Percentiles rank a stretch among this genome's conserved stretches.
These are phyloP conservation scores for Aspergillus fischeri DNA, from an alignment of 2,329 filamentous ascomycete species.

Conservation along the genomic window DNA sequence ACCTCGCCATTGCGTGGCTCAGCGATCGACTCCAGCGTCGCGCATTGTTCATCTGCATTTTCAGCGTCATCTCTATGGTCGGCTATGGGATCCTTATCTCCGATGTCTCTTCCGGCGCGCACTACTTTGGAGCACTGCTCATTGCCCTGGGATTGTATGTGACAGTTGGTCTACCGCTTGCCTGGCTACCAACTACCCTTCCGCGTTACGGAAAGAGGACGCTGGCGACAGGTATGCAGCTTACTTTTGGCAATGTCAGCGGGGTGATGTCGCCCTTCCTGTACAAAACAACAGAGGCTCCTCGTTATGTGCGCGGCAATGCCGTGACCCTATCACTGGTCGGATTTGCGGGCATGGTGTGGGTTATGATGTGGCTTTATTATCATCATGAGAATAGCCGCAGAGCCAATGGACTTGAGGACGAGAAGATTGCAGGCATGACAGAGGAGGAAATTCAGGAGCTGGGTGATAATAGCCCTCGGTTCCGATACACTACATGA, in stretches of 20 bases:
- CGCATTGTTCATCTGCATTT: conserved; percentile 60
- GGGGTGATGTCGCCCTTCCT: conserved; percentile 70
- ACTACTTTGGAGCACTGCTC: conserved; percentile 75
- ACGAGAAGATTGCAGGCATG: conserved; percentile 36
- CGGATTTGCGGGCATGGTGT: conserved; percentile 51
- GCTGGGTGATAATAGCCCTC: conserved; percentile 41
- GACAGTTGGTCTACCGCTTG: conserved; percentile 51
- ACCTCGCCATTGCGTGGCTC: conserved; percentile 61
- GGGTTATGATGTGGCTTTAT: conserved; percentile 53
- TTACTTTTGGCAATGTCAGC: conserved; percentile 65
- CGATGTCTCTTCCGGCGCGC: conserved; percentile 56
- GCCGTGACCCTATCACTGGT: conserved; percentile 59
- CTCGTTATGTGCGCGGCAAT: conserved; percentile 60
- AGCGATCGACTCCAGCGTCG: conserved; percentile 66
- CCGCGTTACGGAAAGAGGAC: conserved; percentile 74
- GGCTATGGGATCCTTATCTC: conserved; percentile 68
- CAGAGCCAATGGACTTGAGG: conserved; percentile 33
- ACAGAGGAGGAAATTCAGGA: conserved; percentile 41
- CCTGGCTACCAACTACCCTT: conserved; percentile 61
- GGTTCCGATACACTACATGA: conserved; percentile 38
- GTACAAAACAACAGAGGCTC: conserved; percentile 45
- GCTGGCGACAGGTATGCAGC: conserved; percentile 65
- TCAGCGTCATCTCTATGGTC: conserved; percentile 59
- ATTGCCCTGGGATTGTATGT: conserved; percentile 69
- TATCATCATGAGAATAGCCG: conserved; percentile 48